These are phyloP conservation scores for Kregervanrija pseudodelftensis DNA, from an alignment of 805 yeast genomes.

Conservation along the genomic window DNA sequence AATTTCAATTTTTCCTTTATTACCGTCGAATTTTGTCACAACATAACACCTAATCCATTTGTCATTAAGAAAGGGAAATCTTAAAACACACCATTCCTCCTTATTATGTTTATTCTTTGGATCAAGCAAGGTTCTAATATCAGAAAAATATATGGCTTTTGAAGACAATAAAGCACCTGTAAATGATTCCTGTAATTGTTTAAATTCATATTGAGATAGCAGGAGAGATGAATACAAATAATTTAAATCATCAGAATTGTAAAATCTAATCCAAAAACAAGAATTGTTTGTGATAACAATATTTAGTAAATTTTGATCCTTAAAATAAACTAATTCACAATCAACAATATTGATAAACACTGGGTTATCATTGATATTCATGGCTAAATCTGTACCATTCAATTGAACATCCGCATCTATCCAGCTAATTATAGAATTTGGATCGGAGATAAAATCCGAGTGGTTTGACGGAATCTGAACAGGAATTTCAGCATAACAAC, in stretches of 20 bases:
- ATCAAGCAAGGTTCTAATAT: constrained; percentile 50
- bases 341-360: constrained; percentile 48
- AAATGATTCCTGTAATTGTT: constrained; percentile 51
- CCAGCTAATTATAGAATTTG: constrained; percentile 14
- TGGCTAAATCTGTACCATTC: constrained; percentile 48
- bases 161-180: constrained; percentile 58
- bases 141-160: constrained; percentile 50
- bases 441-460: no score
- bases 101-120: constrained; percentile 37
- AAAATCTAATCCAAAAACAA: constrained; percentile 19
- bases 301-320: constrained; percentile 6
- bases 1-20: constrained; percentile 44
- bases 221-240: constrained; percentile 38
- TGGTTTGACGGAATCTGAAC: constrained; percentile 17
- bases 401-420: constrained; percentile 21
- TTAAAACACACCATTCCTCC: constrained; percentile 56
- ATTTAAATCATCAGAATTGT: constrained; percentile 20
- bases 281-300: constrained; percentile 22
- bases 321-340: constrained; percentile 20
- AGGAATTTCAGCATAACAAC: constrained; percentile 45
- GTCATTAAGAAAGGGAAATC: constrained; percentile 50
- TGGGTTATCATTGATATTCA: constrained; percentile 35
- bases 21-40: constrained; percentile 30
- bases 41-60: constrained; percentile 54
- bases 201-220: constrained; percentile 50